phyloP scores from a whole-genome alignment of 2,329 filamentous ascomycete species.

The Monosporascus sp. region DNA sequence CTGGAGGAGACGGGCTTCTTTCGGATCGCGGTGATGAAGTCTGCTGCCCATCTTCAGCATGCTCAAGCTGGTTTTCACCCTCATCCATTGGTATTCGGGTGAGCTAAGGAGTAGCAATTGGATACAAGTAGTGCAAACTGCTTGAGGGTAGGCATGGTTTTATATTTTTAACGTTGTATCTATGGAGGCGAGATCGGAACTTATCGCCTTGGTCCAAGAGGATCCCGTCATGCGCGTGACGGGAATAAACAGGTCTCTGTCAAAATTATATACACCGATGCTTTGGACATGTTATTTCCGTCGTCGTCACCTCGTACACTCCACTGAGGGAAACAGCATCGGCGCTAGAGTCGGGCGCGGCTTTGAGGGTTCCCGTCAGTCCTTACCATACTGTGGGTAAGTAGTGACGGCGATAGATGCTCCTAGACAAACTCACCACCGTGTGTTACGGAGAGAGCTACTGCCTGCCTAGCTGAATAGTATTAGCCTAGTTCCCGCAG shows the following conservation, averaged over 20 bases:
- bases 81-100: conserved; percentile 11
- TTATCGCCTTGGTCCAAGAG: background rate
- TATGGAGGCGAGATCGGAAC: background rate
- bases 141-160: background rate
- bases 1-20: conserved; percentile 3
- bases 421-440: too few species aligned
- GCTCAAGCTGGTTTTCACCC: conserved; percentile 5
- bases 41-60: conserved; percentile 1
- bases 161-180: background rate
- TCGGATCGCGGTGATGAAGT: background rate
- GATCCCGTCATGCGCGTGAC: background rate
- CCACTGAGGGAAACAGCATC: too few species aligned
- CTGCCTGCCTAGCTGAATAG: too few species aligned
- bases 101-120: background rate
- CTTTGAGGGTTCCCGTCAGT: too few species aligned
- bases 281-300: background rate
- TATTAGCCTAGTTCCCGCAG: too few species aligned
- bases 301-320: too few species aligned
- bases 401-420: too few species aligned
- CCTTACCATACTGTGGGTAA: too few species aligned
- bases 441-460: too few species aligned
- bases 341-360: too few species aligned
- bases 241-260: background rate
- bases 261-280: background rate
- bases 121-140: background rate